A percentile compares a stretch with the other conserved stretches of the same genome.
phyloP scores from a whole-genome alignment of 345 rosid species.

The Rhodamnia argentea region DNA sequence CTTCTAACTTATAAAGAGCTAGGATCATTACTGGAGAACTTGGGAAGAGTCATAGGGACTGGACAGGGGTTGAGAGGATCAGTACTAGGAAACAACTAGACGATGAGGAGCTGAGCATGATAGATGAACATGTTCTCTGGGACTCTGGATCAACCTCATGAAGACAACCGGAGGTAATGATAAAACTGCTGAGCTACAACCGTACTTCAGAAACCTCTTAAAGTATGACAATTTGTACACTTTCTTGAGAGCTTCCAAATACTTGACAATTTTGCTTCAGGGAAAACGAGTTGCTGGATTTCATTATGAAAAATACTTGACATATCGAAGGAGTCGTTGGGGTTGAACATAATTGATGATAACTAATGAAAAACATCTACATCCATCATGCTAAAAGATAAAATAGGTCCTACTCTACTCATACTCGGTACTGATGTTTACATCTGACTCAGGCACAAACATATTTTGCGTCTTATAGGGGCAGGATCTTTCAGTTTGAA shows the following conservation, averaged over 20 bases:
- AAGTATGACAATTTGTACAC: background rate
- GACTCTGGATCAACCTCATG: background rate
- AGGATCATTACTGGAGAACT: too few relatives aligned
- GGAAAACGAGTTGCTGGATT: background rate
- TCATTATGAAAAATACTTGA: background rate
- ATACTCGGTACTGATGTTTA: background rate
- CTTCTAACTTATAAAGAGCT: too few relatives aligned
- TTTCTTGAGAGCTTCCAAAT: background rate
- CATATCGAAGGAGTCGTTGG: background rate
- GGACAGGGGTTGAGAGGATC: conserved; percentile 33
- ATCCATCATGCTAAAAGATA: background rate
- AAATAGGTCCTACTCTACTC: background rate
- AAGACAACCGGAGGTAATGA: background rate
- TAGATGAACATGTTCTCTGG: conserved; percentile 75
- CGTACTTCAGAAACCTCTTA: background rate
- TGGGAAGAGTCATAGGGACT: too few relatives aligned
- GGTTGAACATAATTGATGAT: too few relatives aligned
- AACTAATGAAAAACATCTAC: background rate
- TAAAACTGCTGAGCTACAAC: background rate
- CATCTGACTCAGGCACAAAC: background rate
- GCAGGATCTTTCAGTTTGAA: background rate
- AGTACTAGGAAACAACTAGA: conserved; percentile 88
- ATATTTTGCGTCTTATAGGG: background rate
- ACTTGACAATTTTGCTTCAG: background rate
- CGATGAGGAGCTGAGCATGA: conserved; percentile 55